Evolutionary conservation across 495 filamentous ascomycete genomes (phyloP).

Genomic region (Trichodelitschia bisporula): DNA sequence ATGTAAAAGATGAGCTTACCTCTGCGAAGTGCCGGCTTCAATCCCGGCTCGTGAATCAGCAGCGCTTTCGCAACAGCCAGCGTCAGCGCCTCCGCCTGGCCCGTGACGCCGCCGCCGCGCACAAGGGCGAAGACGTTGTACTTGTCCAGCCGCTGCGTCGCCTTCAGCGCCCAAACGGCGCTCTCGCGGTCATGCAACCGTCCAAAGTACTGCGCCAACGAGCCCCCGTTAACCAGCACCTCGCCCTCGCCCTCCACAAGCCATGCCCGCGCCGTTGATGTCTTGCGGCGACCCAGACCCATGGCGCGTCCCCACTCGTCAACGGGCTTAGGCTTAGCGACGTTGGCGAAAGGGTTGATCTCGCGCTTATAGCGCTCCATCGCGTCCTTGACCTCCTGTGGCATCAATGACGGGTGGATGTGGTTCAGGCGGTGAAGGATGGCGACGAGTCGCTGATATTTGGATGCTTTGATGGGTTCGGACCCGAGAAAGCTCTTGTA

Average conservation of each 20-base stretch:
- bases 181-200: slow-evolving; percentile 87
- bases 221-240: slow-evolving; percentile 71
- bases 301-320: slow-evolving; percentile 53
- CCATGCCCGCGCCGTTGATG: slow-evolving; percentile 55
- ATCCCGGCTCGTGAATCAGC: slow-evolving; percentile 64
- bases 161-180: slow-evolving; percentile 69
- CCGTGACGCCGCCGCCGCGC: slow-evolving; percentile 68
- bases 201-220: slow-evolving; percentile 50
- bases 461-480: slow-evolving; percentile 51
- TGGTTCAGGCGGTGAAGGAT: slow-evolving; percentile 59
- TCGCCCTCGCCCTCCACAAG: slow-evolving; percentile 83
- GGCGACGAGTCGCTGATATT: slow-evolving; percentile 49
- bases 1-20: slow-evolving; percentile 32
- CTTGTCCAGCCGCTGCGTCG: slow-evolving; percentile 66
- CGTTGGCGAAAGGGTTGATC: slow-evolving; percentile 40
- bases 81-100: slow-evolving; percentile 87
- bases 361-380: slow-evolving; percentile 48
- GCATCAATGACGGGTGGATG: slow-evolving; percentile 62
- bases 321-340: slow-evolving; percentile 28
- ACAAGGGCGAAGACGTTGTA: slow-evolving; percentile 89
- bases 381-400: slow-evolving; percentile 34
- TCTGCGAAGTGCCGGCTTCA: slow-evolving; percentile 72
- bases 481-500: slow-evolving; percentile 51
- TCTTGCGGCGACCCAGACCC: slow-evolving; percentile 65
- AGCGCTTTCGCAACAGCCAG: slow-evolving; percentile 77